Evolutionary conservation across 768 basidiomycete species (phyloP).

Genomic region (Lactifluus echinatus): DNA sequence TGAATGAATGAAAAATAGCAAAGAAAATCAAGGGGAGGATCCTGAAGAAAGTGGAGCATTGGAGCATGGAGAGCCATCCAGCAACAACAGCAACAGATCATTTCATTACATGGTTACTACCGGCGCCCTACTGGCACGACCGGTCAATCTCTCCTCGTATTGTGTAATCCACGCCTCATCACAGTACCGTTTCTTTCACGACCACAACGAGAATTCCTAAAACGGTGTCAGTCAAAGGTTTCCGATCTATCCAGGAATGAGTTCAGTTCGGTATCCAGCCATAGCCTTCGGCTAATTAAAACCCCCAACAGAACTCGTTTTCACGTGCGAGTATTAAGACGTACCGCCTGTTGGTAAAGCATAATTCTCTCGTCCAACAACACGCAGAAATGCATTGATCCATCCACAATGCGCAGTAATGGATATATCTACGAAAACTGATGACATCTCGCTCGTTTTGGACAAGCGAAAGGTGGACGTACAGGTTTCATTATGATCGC

Average conservation of each 20-base stretch:
- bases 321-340: neutral
- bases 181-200: constrained; percentile 14
- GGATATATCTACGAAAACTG: constrained; percentile 12
- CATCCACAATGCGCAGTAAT: constrained; percentile 17
- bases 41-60: too few species aligned
- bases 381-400: constrained; percentile 10
- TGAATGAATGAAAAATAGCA: too few species aligned
- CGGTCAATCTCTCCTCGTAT: neutral
- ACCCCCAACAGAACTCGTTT: neutral
- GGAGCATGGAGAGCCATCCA: too few species aligned
- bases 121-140: too few species aligned
- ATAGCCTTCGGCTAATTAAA: neutral
- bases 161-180: too few species aligned
- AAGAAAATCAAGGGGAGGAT: too few species aligned
- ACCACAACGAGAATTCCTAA: constrained; percentile 14
- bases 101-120: too few species aligned
- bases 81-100: too few species aligned
- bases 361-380: constrained; percentile 13
- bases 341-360: constrained; percentile 17
- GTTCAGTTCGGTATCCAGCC: neutral
- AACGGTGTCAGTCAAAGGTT: neutral
- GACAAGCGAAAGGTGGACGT: neutral
- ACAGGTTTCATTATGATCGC: constrained; percentile 14
- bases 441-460: too few species aligned
- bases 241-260: neutral